Base-by-base conservation (phyloP, 768 basidiomycete genomes). In the Kwoniella europaea region DNA sequence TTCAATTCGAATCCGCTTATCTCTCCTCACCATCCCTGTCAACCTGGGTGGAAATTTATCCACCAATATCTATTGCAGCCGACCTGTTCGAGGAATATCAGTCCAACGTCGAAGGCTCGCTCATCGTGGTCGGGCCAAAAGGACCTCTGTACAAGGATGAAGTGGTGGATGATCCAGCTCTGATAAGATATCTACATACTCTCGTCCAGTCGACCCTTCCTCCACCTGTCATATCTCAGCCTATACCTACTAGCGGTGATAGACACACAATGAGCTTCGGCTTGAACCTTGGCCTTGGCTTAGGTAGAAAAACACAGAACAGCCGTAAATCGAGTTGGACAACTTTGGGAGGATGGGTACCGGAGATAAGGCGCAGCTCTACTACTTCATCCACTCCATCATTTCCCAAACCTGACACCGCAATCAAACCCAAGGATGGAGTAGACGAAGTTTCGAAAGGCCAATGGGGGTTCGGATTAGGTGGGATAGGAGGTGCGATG, bases 301-400 rank as follows among this genome's bases (percentile, higher is more conserved):
- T 46, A 27, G 58, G 67, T 4, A 44, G 63, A 4, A 68, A 44
- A n/a, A 20, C 35, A 29, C 20, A 59, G 46, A 65, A 12, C 24
- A 12, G 42, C 2, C 63, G 78, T 16, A 76, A 75, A 53, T 42
- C 70, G 2, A 76, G 73, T 35, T 79, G 78, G 78, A 55, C 72
- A 16, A 71, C 69, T 1, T 63, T 75, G 3, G 61, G 67, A 3
- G 69, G 75, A 12, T 79, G 77, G 77, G 75, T 79, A 35, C 75
- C 77, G 5, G 63, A 55, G 4, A 46, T 75, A 2, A 65, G 65
- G 10, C 60, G 65, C 16, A 44, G 24, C 13, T 60, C 67, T 13
- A 71, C 69, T 1, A 63, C 71, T 16, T 57, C 56, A 18, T 42
- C 63, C 5, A 58, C 24, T 13, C 24, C 42, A 5, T 1, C 7